phyloP scores from a whole-genome alignment of 2,329 filamentous ascomycete species.

The Aspergillus fumigatus region DNA sequence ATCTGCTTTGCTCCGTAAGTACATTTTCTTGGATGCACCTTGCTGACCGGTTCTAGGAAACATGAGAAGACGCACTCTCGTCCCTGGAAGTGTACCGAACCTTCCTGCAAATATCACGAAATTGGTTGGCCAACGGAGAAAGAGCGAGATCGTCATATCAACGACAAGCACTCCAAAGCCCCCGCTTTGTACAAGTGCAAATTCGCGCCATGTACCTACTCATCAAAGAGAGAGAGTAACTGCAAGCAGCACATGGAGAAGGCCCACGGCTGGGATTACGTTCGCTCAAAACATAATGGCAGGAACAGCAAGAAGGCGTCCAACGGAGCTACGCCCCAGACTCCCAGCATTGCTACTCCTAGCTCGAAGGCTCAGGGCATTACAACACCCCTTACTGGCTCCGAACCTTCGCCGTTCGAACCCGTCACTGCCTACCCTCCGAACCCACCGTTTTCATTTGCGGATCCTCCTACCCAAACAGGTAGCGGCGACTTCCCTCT shows the following conservation, averaged over 20 bases:
- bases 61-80: constrained; percentile 97
- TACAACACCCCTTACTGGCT: constrained; percentile 44
- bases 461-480: constrained; percentile 20
- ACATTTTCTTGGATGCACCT: background rate
- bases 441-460: constrained; percentile 22
- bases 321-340: constrained; percentile 51
- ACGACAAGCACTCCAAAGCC: constrained; percentile 84
- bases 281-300: constrained; percentile 88
- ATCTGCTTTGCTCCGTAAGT: background rate
- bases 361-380: constrained; percentile 52
- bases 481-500: constrained; percentile 22
- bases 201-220: constrained; percentile 81
- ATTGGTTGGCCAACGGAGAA: constrained; percentile 97
- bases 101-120: constrained; percentile 82
- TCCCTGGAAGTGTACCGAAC: constrained; percentile 84
- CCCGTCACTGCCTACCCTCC: constrained; percentile 11
- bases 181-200: constrained; percentile 80
- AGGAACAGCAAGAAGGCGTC: constrained; percentile 50
- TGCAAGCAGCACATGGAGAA: constrained; percentile 99
- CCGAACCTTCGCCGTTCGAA: constrained; percentile 24
- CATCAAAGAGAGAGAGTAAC: constrained; percentile 92
- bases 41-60: constrained; percentile 50
- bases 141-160: constrained; percentile 90
- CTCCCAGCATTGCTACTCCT: constrained; percentile 60
- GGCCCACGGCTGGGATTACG: constrained; percentile 83